phyloP scores from a whole-genome alignment of 495 filamentous ascomycete genomes.

The Jackrogersella minutella region DNA sequence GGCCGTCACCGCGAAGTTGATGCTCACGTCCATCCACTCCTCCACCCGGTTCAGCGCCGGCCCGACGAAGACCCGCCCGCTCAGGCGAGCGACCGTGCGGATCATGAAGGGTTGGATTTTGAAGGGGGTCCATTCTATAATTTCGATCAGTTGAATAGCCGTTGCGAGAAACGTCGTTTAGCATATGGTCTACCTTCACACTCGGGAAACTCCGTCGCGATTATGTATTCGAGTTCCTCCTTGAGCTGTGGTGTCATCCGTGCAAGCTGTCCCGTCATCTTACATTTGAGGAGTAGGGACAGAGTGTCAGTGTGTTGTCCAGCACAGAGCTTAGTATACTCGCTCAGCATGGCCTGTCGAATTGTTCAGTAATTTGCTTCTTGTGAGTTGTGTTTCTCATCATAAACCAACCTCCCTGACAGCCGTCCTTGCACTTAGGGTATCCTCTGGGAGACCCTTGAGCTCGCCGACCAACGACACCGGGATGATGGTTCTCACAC shows the following conservation, averaged over 20 bases:
- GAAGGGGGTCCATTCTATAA: constrained; percentile 48
- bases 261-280: constrained; percentile 45
- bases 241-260: constrained; percentile 45
- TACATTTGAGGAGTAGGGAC: constrained; percentile 41
- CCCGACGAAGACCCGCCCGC: constrained; percentile 48
- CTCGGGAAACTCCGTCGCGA: constrained; percentile 46
- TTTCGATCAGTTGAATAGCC: constrained; percentile 13
- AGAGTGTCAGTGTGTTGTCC: constrained; percentile 45
- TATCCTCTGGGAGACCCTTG: constrained; percentile 51
- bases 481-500: constrained; percentile 48
- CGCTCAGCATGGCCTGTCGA: constrained; percentile 47
- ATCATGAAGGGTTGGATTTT: constrained; percentile 50
- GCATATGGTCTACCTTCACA: constrained; percentile 41
- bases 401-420: constrained; percentile 43
- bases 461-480: constrained; percentile 47
- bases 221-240: constrained; percentile 45
- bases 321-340: constrained; percentile 47
- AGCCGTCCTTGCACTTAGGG: constrained; percentile 47
- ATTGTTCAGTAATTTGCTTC: not conserved
- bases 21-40: constrained; percentile 49
- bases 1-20: constrained; percentile 48
- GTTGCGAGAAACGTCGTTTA: not conserved
- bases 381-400: not conserved
- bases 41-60: constrained; percentile 43
- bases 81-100: constrained; percentile 45